A percentile compares a stretch with the other conserved stretches of the same genome.
These are phyloP conservation scores for Cercis canadensis DNA, from an alignment of 306 rosid species.

Conservation along the genomic window DNA sequence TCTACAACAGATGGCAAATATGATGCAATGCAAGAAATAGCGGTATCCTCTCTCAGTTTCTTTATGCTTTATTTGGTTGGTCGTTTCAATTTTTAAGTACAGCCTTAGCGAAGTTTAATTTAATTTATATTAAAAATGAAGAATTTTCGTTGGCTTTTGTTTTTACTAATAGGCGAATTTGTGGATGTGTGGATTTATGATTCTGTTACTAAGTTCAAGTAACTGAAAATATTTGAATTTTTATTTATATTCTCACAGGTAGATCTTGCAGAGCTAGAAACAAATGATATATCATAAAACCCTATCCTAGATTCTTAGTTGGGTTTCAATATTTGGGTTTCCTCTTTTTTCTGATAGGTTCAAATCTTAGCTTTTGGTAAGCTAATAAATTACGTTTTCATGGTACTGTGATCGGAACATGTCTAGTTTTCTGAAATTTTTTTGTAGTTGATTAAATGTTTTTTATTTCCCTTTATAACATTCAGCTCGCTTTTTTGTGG, in stretches of 20 bases:
- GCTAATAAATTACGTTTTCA: slow-evolving; percentile 1
- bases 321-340: neutral
- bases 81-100: neutral
- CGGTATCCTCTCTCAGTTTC: slow-evolving; percentile 40
- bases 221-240: no score
- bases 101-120: no score
- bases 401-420: slow-evolving; percentile 7
- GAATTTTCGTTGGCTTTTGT: neutral
- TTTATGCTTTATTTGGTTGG: slow-evolving; percentile 14
- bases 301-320: no score
- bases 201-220: no score
- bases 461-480: slow-evolving; percentile 33
- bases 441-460: slow-evolving; percentile 12
- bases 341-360: neutral
- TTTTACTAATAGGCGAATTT: neutral
- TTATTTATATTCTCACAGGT: no score
- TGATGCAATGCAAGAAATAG: slow-evolving; percentile 71
- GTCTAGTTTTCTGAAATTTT: neutral
- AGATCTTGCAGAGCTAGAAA: no score
- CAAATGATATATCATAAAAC: no score
- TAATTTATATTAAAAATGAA: no score
- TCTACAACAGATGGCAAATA: slow-evolving; percentile 88
- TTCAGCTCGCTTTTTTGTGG: slow-evolving; percentile 27
- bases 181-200: no score
- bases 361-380: slow-evolving; percentile 24